A percentile compares a stretch with the other conserved stretches of the same genome.
Conservation (phyloP, 345 rosid species). For the Populus pruinosa region DNA sequence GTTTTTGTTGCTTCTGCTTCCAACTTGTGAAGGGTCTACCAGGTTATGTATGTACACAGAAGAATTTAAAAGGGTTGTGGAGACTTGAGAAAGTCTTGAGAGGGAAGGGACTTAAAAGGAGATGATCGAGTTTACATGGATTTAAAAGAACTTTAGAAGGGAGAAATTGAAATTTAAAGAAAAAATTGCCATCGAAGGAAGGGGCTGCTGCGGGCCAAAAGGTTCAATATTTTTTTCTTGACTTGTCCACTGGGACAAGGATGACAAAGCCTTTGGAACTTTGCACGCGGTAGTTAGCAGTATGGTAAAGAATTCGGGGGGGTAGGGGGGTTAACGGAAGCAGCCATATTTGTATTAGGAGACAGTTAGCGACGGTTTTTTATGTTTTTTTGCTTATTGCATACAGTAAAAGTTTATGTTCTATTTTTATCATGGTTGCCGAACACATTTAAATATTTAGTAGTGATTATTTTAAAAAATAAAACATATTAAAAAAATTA, state of each 20-base stretch:
- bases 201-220: constrained; percentile 1
- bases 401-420: background rate
- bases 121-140: background rate
- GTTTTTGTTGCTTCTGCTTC: background rate
- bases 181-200: constrained; percentile 20
- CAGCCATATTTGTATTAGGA: background rate
- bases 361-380: background rate
- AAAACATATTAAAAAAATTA: too few species aligned
- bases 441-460: accelerated
- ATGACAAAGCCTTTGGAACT: constrained; percentile 13
- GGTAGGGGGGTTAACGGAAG: constrained; percentile 12
- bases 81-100: background rate
- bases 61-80: background rate
- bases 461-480: too few species aligned
- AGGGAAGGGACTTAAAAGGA: background rate
- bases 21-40: background rate
- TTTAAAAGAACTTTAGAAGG: background rate
- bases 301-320: background rate
- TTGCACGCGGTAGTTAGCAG: constrained; percentile 13
- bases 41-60: constrained; percentile 5
- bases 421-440: too few species aligned
- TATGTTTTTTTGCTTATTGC: background rate
- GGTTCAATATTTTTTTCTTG: constrained; percentile 27
- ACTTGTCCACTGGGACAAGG: constrained; percentile 19
- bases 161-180: background rate